Evolutionary conservation across 2,329 filamentous ascomycete species (phyloP), one percentile per base, ranked within the genome.

Genomic region (Aspergillus uvarum): DNA sequence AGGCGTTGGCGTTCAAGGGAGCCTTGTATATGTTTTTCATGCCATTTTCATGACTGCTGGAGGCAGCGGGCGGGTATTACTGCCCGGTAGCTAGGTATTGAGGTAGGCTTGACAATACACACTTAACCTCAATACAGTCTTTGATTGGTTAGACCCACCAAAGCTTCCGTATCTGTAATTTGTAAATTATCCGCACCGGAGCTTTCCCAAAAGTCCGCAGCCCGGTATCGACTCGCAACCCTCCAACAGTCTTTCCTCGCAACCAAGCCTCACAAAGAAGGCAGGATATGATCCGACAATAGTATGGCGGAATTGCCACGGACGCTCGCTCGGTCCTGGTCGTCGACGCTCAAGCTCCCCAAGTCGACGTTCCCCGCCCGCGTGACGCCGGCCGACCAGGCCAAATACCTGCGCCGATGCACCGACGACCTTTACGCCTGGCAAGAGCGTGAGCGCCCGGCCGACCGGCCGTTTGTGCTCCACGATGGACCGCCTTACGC

Each of bases 401-500:
- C 76, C 19, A 80, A 79, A 74, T 83, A 95, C 77, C 84, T 96
- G 51, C 83, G 85, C 71, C 83, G 86, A 85, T 95, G 89, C 77
- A 89, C 92, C 76, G 91, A 96, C 79, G 88, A 93, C 55, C 83
- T 97, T 14, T 99, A 98, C 79, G 80, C 85, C 70, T 97, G 93
- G 93, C 95, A 99, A 80, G 81, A 82, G 63, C 73, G 66, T 63
- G 67, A 76, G 64, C 78, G 86, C 64, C 79, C 84, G 3, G 75
- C 74, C 32, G 77, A 84, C 38, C 77, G 85, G 48, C 81, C 83
- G 0, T 99, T 98, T 66, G 81, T 92, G 2, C 82, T 99, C 8
- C 95, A 98, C 72, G 95, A 99, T 86, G 95, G 95, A 0, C 95
- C 95, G 0, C 95, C 95, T 0, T 99, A 98, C 74, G 95, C 95